phyloP scores from a whole-genome alignment of 805 yeast genomes.

The Tetrapisispora nanseiensis region DNA sequence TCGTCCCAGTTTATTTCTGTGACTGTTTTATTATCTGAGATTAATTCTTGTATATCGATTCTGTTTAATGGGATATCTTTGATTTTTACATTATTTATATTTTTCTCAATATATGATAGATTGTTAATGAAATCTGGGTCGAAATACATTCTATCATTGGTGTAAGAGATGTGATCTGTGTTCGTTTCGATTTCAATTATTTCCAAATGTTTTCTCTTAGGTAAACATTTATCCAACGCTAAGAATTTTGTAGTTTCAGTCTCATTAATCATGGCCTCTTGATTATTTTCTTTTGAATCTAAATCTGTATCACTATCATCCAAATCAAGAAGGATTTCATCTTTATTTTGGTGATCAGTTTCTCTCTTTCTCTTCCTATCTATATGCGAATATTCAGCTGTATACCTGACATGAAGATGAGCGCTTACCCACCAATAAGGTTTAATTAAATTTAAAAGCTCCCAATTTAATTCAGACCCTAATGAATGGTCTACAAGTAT shows the following conservation, averaged over 20 bases:
- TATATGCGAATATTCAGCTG: constrained; percentile 43
- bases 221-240: constrained; percentile 80
- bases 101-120: constrained; percentile 7
- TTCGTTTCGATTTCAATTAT: constrained; percentile 36
- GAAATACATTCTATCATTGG: constrained; percentile 18
- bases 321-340: constrained; percentile 31
- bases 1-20: constrained; percentile 3
- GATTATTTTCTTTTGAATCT: neutral
- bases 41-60: neutral
- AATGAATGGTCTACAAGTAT: constrained; percentile 41
- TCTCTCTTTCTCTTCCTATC: constrained; percentile 6
- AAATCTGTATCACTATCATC: constrained; percentile 6
- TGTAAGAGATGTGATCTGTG: constrained; percentile 17
- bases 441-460: constrained; percentile 40
- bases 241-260: constrained; percentile 44
- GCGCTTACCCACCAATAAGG: constrained; percentile 83
- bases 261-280: constrained; percentile 2
- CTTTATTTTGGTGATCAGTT: constrained; percentile 13
- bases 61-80: constrained; percentile 4
- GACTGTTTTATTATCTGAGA: neutral
- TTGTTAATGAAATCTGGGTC: constrained; percentile 32
- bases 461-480: constrained; percentile 64
- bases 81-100: neutral
- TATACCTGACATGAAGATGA: constrained; percentile 71
- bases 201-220: constrained; percentile 50